phyloP scores from a whole-genome alignment of 2,329 filamentous ascomycete species.

The Dothistroma septosporum region DNA sequence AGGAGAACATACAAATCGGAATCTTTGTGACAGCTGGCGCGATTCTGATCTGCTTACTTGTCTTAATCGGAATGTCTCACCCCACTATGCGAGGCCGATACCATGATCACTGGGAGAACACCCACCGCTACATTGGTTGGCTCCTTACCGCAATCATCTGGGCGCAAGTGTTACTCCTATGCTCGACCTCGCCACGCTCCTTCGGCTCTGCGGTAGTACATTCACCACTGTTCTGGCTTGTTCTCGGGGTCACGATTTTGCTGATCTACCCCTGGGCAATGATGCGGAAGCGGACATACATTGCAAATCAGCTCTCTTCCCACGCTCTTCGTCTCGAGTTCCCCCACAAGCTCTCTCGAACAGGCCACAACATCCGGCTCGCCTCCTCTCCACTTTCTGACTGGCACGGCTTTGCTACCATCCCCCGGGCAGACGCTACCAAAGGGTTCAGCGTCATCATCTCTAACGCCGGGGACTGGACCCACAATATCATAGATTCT shows the following conservation, averaged over 20 bases:
- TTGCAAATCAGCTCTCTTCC: constrained; percentile 62
- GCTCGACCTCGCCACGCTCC: constrained; percentile 18
- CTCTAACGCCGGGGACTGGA: constrained; percentile 74
- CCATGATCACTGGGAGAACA: constrained; percentile 67
- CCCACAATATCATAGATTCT: constrained; percentile 54
- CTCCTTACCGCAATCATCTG: constrained; percentile 61
- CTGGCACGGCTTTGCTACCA: constrained; percentile 72
- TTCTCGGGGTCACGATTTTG: constrained; percentile 59
- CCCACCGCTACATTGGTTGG: constrained; percentile 70
- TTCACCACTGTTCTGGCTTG: constrained; percentile 61
- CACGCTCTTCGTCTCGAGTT: constrained; percentile 71
- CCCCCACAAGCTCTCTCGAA: constrained; percentile 54
- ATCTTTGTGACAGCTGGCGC: constrained; percentile 55
- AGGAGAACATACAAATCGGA: neutral
- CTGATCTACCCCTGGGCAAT: constrained; percentile 69
- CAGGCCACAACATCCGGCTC: constrained; percentile 22
- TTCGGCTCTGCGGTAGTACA: constrained; percentile 41
- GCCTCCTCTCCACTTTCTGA: constrained; percentile 44
- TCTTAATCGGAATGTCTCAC: constrained; percentile 60
- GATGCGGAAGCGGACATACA: constrained; percentile 63
- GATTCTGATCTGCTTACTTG: constrained; percentile 54
- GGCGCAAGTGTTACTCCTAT: constrained; percentile 55
- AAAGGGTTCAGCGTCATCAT: constrained; percentile 64
- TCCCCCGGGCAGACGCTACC: constrained; percentile 52
- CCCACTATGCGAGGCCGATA: constrained; percentile 58